Evolutionary conservation across 768 basidiomycete genomes (phyloP), one percentile per base, ranked within the genome.

Genomic region (Trametes elegans): DNA sequence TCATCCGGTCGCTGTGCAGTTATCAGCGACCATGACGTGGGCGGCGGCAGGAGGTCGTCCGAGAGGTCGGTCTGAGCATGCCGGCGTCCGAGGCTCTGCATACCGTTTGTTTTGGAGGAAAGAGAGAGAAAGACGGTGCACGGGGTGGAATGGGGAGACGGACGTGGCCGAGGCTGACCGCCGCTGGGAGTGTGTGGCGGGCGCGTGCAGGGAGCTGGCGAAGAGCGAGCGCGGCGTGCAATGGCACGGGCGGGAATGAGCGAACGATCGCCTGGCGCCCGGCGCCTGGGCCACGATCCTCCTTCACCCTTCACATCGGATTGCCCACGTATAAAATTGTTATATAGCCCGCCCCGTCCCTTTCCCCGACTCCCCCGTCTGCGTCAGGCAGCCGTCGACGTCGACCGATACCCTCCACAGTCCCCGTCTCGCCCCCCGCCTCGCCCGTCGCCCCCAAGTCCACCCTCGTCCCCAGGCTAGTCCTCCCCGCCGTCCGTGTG

Each of bases 401-500:
- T 61, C 60, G 56, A 61, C 59, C 29, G 49, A 61, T 61, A 62
- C 59, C 59, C 60, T 48, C 53, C 50, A 51, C 53, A 9, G 19
- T 53, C 23, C 28, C 47, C 45, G 49, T 31, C 43, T 51, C 57
- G 47, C 47, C 53, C 13, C 27, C 57, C 49, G 41, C 54, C 39
- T 38, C 56, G n/a, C 45, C 55, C 58, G 43, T 45, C 39, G 32
- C 49, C 39, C 44, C 19, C 31, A 31, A 13, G 35, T n/a, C 44
- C 44, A 28, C 58, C 31, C 41, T 38, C 42, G 48, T 40, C 56
- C 18, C 26, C 44, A 26, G n/a, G 39, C 40, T 14, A 32, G n/a
- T 38, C 55, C 39, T 18, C 23, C 63, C 64, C 63, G 64, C 70
- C 63, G 71, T 69, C 67, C n/a, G n/a, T n/a, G n/a, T n/a, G n/a